These are phyloP conservation scores for Panicum miliaceum DNA, from an alignment of 176 grass and related monocot genomes.

Conservation along the genomic window DNA sequence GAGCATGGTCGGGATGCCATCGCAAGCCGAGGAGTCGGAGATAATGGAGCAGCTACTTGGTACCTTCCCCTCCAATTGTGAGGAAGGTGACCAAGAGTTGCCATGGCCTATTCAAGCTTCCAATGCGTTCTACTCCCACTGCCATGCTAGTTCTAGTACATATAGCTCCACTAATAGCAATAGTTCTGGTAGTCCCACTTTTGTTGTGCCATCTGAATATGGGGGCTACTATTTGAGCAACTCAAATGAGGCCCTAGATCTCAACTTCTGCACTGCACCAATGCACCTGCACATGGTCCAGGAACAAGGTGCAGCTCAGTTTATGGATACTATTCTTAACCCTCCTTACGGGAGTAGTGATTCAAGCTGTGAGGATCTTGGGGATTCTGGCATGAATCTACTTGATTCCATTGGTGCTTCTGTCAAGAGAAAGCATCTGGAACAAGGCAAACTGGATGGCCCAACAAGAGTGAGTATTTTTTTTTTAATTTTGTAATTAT, in stretches of 20 bases:
- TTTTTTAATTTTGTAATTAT: background rate
- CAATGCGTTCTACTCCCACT: slow-evolving; percentile 45
- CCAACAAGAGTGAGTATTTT: slow-evolving; percentile 44
- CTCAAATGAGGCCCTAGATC: slow-evolving; percentile 41
- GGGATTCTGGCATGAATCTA: slow-evolving; percentile 43
- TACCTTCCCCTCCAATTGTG: slow-evolving; percentile 43
- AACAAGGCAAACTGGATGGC: slow-evolving; percentile 46
- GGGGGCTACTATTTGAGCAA: slow-evolving; percentile 49
- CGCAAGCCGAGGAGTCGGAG: slow-evolving; percentile 52
- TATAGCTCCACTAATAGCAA: slow-evolving; percentile 47
- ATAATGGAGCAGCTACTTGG: slow-evolving; percentile 60
- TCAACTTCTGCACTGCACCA: slow-evolving; percentile 42
- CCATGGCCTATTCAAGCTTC: slow-evolving; percentile 52
- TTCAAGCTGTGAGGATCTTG: slow-evolving; percentile 45
- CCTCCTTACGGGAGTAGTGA: slow-evolving; percentile 33
- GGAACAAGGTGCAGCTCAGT: slow-evolving; percentile 48
- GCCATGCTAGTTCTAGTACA: slow-evolving; percentile 42
- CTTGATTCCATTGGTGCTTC: slow-evolving; percentile 29
- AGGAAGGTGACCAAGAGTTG: slow-evolving; percentile 38
- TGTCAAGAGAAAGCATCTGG: slow-evolving; percentile 56
- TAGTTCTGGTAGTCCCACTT: slow-evolving; percentile 34
- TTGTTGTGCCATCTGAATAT: slow-evolving; percentile 45
- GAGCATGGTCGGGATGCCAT: slow-evolving; percentile 46
- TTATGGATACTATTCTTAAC: slow-evolving; percentile 51
- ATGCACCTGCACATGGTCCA: slow-evolving; percentile 54